Evolutionary conservation across 2,329 filamentous ascomycete genomes (phyloP), one percentile per base, ranked within the genome.

Genomic region (Verticillium nubilum): DNA sequence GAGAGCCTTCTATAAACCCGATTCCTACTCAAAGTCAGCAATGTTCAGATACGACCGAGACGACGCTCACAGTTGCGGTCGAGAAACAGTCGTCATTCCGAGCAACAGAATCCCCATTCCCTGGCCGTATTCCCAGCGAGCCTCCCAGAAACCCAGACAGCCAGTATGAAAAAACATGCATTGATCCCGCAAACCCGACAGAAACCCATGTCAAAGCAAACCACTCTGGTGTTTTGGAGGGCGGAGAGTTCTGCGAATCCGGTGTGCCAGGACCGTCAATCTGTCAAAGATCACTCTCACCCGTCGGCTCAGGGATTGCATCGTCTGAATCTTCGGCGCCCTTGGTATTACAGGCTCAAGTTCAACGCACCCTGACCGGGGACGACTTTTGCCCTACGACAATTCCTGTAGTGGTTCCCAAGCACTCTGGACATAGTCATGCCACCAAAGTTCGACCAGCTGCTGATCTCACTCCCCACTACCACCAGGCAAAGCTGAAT

Each of bases 391-490:
- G 60, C n/a, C 56, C 59, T 5, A 61, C 57, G 2, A 58, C 56
- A 3, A 61, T 64, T 17, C 52, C 57, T 52, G 59, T 65, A 13
- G 37, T 62, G 3, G 42, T 62, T 31, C 61, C 66, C 37, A 58
- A 54, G 31, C 59, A 62, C 23, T 56, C 58, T n/a, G 68, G 64
- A 5, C 66, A 69, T 27, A 65, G 59, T 47, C 64, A 60, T 28
- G 58, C 61, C 10, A 64, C 65, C 17, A 72, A 73, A 33, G 62
- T 67, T 29, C 66, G 65, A 4, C 69, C 71, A 15, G 64, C 64
- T 3, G 67, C 64, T 37, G 61, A 64, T 5, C 47, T 64, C 17
- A 53, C 65, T 31, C 57, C 60, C 1, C 55, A 61, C 5, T 57
- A 65, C 29, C 56, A 63, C 23, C 58, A 57, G 31, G 25, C 19